Base-by-base conservation (phyloP, 139 green algal genomes). In the Eudorina sp. region DNA sequence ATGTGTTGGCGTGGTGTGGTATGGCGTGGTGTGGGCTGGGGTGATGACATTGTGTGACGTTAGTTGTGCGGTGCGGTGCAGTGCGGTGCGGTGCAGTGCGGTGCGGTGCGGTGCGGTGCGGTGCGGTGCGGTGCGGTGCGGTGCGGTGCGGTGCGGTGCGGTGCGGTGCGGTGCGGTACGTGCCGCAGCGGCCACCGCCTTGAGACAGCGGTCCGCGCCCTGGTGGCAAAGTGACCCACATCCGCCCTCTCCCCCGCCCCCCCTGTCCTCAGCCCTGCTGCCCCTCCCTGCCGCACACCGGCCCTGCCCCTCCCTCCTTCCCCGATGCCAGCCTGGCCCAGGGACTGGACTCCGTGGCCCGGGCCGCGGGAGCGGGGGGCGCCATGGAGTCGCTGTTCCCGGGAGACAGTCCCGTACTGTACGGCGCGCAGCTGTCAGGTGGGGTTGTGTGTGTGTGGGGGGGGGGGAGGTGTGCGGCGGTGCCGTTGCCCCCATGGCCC, bases 331-430 rank as follows among this genome's bases (percentile, higher is more conserved):
- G 80, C 4, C 41, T 86, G 80, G n/a, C 60, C 16, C 21, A 3
- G 18, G 60, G 60, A 19, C 80, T 86, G 58, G 43, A 62, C n/a
- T 62, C 80, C 21, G 60, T 60, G 6, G 23, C 43, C 27, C 1
- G 0, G 31, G 19, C 80, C 23, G 14, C 43, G 3, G 43, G 40
- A 16, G 41, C 43, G 21, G 43, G 13, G 13, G 41, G 41, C 1
- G 80, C 60, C 0, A 19, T 86, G 43, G 60, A 77, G 43, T n/a
- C n/a, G n/a, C 80, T 86, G 27, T 77, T 86, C 41, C 80, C 80
- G 16, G 60, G 60, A 4, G 80, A 86, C 80, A 76, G 43, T 16
- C 43, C 80, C 16, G 31, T 85, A 34, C 51, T 68, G 73, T 81
- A 31, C 18, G 73, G 73, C 11, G 46, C 19, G 46, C 29, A 23